A percentile compares a stretch with the other conserved stretches of the same genome.
phyloP scores from a whole-genome alignment of 2,329 filamentous ascomycete genomes.

The Arthrobotrys sphaeroides region DNA sequence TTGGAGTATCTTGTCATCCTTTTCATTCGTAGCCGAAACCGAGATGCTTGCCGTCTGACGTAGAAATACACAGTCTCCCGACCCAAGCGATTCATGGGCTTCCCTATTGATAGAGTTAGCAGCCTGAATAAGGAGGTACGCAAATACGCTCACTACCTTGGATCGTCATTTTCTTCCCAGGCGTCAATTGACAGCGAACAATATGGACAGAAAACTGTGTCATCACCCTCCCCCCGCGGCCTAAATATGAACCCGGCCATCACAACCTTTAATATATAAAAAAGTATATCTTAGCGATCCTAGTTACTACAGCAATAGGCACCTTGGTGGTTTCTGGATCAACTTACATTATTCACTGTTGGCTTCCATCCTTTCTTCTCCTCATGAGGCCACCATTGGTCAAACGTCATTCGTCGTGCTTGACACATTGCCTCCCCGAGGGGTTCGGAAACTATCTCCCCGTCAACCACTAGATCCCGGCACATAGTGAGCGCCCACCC shows the following conservation, averaged over 20 bases:
- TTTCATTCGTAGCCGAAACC: background rate
- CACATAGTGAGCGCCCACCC: conserved; percentile 82
- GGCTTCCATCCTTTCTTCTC: conserved; percentile 86
- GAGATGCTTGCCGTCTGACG: background rate
- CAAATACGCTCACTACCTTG: conserved; percentile 70
- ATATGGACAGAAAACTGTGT: conserved; percentile 90
- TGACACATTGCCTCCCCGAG: conserved; percentile 74
- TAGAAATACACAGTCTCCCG: conserved; percentile 31
- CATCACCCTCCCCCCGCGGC: conserved; percentile 60
- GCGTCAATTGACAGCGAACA: conserved; percentile 89
- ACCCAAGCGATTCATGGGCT: conserved; percentile 25
- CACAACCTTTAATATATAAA: conserved; percentile 52
- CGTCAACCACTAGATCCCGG: conserved; percentile 69
- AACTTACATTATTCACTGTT: conserved; percentile 80
- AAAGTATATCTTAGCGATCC: too few species aligned
- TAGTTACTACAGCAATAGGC: conserved; percentile 8
- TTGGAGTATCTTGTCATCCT: background rate
- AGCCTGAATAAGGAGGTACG: conserved; percentile 18
- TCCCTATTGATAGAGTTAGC: conserved; percentile 15
- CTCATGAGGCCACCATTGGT: conserved; percentile 85
- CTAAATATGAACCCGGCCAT: conserved; percentile 51
- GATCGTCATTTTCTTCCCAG: conserved; percentile 93
- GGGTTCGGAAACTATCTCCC: conserved; percentile 74
- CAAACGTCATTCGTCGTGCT: conserved; percentile 83
- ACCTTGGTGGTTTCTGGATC: background rate